These are phyloP conservation scores for Thraustochytrium sp. DNA, from an alignment of 352 stramenopile genomes.

Conservation along the genomic window DNA sequence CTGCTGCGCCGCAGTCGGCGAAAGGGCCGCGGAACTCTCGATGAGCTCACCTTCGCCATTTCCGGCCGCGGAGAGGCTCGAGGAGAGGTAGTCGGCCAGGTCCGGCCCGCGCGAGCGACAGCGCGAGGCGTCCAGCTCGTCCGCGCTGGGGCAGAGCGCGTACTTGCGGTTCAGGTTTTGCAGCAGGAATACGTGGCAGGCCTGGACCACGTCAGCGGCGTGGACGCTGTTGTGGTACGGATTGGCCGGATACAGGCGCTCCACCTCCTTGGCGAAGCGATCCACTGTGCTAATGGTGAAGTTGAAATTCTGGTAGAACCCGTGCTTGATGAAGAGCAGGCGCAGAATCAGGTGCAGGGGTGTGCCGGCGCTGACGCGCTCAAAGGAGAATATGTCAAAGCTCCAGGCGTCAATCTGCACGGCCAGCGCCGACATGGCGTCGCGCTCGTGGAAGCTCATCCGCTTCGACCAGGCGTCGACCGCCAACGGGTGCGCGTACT, in stretches of 20 bases:
- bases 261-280: constrained; percentile 51
- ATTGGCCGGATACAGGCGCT: constrained; percentile 48
- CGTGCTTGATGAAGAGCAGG: constrained; percentile 38
- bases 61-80: too few species aligned
- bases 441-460: constrained; percentile 13
- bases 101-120: too few species aligned
- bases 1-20: too few species aligned
- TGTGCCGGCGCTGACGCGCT: neutral
- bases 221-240: constrained; percentile 57
- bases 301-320: constrained; percentile 44
- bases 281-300: constrained; percentile 48
- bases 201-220: constrained; percentile 55
- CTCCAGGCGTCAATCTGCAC: constrained; percentile 35
- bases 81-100: too few species aligned
- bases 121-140: neutral
- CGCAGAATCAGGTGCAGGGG: neutral
- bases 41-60: too few species aligned
- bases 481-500: neutral
- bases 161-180: neutral
- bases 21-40: too few species aligned
- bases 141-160: neutral
- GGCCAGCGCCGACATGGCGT: neutral
- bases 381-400: constrained; percentile 45
- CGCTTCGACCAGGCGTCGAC: neutral
- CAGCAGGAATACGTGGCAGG: constrained; percentile 49